Evolutionary conservation across 495 filamentous ascomycete species (phyloP).

Genomic region (Neurospora africana): DNA sequence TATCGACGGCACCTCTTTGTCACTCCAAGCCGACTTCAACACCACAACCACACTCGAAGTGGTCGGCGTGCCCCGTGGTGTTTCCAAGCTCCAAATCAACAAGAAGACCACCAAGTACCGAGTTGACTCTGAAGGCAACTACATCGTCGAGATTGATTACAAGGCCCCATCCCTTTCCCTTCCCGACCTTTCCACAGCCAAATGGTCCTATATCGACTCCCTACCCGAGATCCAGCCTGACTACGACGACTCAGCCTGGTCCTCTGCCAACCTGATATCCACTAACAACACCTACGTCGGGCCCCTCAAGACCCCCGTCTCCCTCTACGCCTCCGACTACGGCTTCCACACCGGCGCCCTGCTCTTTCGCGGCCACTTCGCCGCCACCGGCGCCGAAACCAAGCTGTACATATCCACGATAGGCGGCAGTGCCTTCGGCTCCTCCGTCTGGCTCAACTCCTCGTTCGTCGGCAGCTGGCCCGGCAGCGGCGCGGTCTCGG

Average conservation of each 20-base stretch:
- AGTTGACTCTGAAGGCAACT: slow-evolving; percentile 41
- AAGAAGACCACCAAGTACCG: slow-evolving; percentile 30
- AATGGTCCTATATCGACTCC: slow-evolving; percentile 60
- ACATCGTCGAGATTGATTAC: slow-evolving; percentile 42
- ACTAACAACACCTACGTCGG: slow-evolving; percentile 47
- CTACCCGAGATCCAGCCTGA: slow-evolving; percentile 55
- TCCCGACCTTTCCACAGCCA: slow-evolving; percentile 44
- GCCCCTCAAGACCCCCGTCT: slow-evolving; percentile 48
- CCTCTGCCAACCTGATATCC: slow-evolving; percentile 37
- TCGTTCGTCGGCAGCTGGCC: slow-evolving; percentile 45
- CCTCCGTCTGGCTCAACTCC: slow-evolving; percentile 46
- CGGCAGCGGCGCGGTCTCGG: slow-evolving; percentile 36
- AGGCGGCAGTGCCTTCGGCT: slow-evolving; percentile 54
- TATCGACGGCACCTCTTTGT: slow-evolving; percentile 38
- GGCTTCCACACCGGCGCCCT: slow-evolving; percentile 61
- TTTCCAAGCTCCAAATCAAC: slow-evolving; percentile 52
- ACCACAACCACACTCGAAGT: slow-evolving; percentile 51
- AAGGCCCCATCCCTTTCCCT: slow-evolving; percentile 40
- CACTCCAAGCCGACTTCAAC: slow-evolving; percentile 64
- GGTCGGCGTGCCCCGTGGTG: slow-evolving; percentile 43
- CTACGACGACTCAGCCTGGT: slow-evolving; percentile 64
- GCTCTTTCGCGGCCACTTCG: slow-evolving; percentile 64
- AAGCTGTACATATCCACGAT: slow-evolving; percentile 45
- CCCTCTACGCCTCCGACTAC: slow-evolving; percentile 62
- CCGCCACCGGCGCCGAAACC: slow-evolving; percentile 50